A percentile compares a stretch with the other conserved stretches of the same genome.
These are phyloP conservation scores for Zoysia pacifica DNA, from an alignment of 176 grass and related monocot genomes.

Conservation along the genomic window DNA sequence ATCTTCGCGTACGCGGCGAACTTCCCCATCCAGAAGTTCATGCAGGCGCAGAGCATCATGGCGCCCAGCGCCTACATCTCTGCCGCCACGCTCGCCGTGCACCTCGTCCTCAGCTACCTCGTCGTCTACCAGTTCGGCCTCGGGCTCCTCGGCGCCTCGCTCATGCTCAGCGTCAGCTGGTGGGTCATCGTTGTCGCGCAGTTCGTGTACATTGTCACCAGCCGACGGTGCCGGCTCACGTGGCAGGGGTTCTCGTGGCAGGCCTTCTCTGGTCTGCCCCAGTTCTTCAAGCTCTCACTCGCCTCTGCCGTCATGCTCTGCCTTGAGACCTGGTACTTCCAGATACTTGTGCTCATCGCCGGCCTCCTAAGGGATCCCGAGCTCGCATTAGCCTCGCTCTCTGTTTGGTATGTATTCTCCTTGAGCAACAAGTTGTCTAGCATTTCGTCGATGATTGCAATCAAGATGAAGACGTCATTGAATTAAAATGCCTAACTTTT, in stretches of 20 bases:
- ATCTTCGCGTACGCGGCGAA: slow-evolving; percentile 89
- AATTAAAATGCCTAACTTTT: background rate
- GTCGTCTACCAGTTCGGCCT: slow-evolving; percentile 44
- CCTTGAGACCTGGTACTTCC: slow-evolving; percentile 62
- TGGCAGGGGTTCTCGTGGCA: slow-evolving; percentile 62
- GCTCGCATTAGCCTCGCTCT: slow-evolving; percentile 58
- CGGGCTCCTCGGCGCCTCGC: slow-evolving; percentile 62
- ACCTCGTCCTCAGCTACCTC: slow-evolving; percentile 54
- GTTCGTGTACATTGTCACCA: slow-evolving; percentile 63
- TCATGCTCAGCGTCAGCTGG: slow-evolving; percentile 63
- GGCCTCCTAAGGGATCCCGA: slow-evolving; percentile 19
- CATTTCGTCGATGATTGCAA: background rate
- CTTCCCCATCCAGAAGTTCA: slow-evolving; percentile 89
- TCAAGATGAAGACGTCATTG: background rate
- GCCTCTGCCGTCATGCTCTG: slow-evolving; percentile 85
- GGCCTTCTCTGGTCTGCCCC: slow-evolving; percentile 48
- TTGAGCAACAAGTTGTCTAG: background rate
- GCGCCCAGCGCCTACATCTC: slow-evolving; percentile 82
- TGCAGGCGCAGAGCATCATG: slow-evolving; percentile 89
- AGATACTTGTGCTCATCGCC: slow-evolving; percentile 37
- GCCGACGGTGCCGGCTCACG: slow-evolving; percentile 41
- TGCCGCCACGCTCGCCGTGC: slow-evolving; percentile 30
- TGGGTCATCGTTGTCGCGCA: slow-evolving; percentile 62
- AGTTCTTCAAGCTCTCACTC: slow-evolving; percentile 54
- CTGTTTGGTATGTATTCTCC: slow-evolving; percentile 48